phyloP scores from a whole-genome alignment of 768 basidiomycete genomes.

The Leccinum subgranulosum region DNA sequence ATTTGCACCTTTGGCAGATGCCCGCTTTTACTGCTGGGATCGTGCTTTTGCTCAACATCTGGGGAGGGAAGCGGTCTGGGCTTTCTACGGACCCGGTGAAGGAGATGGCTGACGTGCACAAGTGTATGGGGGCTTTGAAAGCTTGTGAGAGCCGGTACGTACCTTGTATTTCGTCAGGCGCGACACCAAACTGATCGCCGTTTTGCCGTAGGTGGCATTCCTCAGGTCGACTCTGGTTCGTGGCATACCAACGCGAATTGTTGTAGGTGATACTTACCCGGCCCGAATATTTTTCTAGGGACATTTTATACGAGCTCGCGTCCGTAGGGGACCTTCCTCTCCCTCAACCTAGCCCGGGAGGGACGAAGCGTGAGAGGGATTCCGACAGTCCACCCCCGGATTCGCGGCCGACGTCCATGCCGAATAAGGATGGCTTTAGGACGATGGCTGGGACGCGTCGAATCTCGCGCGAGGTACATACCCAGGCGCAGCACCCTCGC shows the following conservation, averaged over 20 bases:
- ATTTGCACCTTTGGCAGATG: constrained; percentile 28
- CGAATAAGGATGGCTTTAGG: constrained; percentile 20
- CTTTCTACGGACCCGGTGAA: constrained; percentile 37
- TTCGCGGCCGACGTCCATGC: background rate
- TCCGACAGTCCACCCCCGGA: constrained; percentile 43
- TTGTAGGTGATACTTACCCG: background rate
- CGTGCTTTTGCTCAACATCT: constrained; percentile 54
- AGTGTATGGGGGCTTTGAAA: constrained; percentile 44
- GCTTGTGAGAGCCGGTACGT: constrained; percentile 35
- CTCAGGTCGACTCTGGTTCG: constrained; percentile 48
- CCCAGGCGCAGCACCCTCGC: constrained; percentile 10
- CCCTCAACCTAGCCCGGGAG: constrained; percentile 50
- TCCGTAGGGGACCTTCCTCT: constrained; percentile 69
- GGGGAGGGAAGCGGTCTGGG: constrained; percentile 47
- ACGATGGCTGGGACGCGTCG: constrained; percentile 35
- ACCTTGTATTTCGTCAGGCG: background rate
- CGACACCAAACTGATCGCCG: background rate
- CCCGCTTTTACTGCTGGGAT: constrained; percentile 47
- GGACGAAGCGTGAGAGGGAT: constrained; percentile 63
- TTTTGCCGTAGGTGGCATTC: constrained; percentile 40
- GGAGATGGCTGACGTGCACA: constrained; percentile 51
- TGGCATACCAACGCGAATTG: background rate
- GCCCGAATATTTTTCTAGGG: constrained; percentile 39
- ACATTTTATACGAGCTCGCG: constrained; percentile 69
- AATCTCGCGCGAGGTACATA: constrained; percentile 25